Conservation (phyloP, 352 stramenopile species). For the Peronospora destructor region DNA sequence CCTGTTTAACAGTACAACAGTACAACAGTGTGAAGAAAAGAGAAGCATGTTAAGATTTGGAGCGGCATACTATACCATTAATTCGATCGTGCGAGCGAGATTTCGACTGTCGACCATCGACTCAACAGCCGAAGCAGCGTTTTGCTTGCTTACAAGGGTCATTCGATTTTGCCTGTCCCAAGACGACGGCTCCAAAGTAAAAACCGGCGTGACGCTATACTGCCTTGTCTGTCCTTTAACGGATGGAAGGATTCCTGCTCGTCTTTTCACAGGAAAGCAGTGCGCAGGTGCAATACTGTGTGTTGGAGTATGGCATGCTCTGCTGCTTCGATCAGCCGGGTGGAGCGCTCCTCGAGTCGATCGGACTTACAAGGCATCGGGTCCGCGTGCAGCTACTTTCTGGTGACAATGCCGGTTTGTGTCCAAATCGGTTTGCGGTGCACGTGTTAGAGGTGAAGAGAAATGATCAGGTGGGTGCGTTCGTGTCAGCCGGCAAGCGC, state of each 20-base stretch:
- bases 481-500: constrained; percentile 30
- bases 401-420: constrained; percentile 32
- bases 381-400: constrained; percentile 47
- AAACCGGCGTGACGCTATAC: constrained; percentile 8
- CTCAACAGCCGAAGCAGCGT: constrained; percentile 11
- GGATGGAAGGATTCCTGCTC: constrained; percentile 75
- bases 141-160: constrained; percentile 13
- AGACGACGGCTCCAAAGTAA: constrained; percentile 2
- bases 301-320: constrained; percentile 62
- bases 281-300: constrained; percentile 53
- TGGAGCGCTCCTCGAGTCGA: constrained; percentile 29
- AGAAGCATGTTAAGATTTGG: constrained; percentile 21
- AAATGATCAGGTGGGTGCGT: constrained; percentile 40
- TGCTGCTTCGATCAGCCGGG: constrained; percentile 39
- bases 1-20: background rate
- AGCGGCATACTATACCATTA: constrained; percentile 1
- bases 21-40: constrained; percentile 17
- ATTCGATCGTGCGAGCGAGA: constrained; percentile 9
- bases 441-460: constrained; percentile 43
- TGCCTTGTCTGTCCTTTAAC: constrained; percentile 15
- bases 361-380: constrained; percentile 60
- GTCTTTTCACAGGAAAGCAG: constrained; percentile 40
- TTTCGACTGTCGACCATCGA: constrained; percentile 9
- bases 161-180: constrained; percentile 15
- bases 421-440: constrained; percentile 63